Base-by-base conservation (phyloP, 164 flowering plant species). In the Annona cherimola region DNA sequence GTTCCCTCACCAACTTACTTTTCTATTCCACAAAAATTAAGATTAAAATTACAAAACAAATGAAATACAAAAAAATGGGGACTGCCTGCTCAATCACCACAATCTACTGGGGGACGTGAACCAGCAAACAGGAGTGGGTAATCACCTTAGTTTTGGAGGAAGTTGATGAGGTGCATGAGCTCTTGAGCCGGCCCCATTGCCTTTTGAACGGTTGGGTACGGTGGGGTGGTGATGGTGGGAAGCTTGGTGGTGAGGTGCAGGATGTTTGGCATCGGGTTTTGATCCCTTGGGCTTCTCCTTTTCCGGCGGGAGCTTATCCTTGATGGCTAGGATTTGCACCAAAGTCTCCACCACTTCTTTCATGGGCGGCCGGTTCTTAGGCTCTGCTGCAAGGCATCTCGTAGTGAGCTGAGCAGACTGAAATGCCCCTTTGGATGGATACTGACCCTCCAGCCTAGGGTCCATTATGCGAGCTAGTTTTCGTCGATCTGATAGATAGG, bases 311-410 rank as follows among this genome's bases (percentile, higher is more conserved):
- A 26, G 35, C 26, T 26, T 72, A 7, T 83, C 86, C 43, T 74
- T 79, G 16, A 75, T 68, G 5, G 84, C 79, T 69, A 73, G 80
- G 41, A 87, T 78, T 54, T 65, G 72, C 72, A 84, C 93, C 67
- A 93, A 73, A 16, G 78, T 72, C 71, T 82, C 85, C 63, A 89
- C 72, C 5, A 90, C 93, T 71, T 89, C 91, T 79, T 81, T 82
- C 98, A 93, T 93, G 16, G 93, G 79, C 61, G 97, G 98, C 0
- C 98, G 87, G 35, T 44, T 63, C 74, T 77, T 86, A 2, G 87
- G 94, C 43, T 93, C 94, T 4, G 78, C 2, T 66, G 64, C 88
- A 0, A 90, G 75, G 71, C 98, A 93, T 57, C 72, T 84, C 6
- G 86, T 78, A 72, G 89, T 79, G 46, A 91, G 92, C 69, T 83